Base-by-base conservation (phyloP, 306 rosid genomes). In the Vigna reflexopilosa region DNA sequence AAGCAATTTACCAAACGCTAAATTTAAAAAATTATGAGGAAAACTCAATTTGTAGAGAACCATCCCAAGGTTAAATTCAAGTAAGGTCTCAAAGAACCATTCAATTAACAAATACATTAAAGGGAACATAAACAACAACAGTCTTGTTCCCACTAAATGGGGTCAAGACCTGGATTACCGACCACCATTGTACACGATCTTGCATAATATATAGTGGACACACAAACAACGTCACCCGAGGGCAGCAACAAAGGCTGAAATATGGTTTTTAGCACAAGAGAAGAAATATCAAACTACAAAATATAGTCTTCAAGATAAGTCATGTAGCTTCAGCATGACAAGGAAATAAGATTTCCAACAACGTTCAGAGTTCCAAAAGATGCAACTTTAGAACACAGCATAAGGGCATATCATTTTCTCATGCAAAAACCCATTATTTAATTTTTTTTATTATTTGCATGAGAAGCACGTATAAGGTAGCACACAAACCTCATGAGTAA, bases 401-500 rank as follows among this genome's bases (percentile, higher is more conserved):
- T 6, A 26, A 50, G 72, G 38, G 30, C 20, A 51, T 70, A 44
- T 52, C 26, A 20, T 42, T 40, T 76, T 51, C 47, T 22, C 48
- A 19, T n/a, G 48, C 14, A 70, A 48, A 19, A 6, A 20, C 52
- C n/a, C 64, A 70, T 32, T 14, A 51, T 76, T 59, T 63, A 38
- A 73, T 54, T 67, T 52, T 24, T 50, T 4, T 54, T 5, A 47
- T 47, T 48, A 64, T 66, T 22, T 2, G 7, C 64, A 68, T 72
- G 52, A 76, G 20, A 80, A 74, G 61, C 65, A 74, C 44, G 59
- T 12, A 30, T 36, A 76, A 79, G 49, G 72, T 47, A 57, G 77
- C 45, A 59, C 22, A 61, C 81, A 44, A 77, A 95, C 99, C 99
- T 95, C 98, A 11, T 91, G 99, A 12, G 99, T 95, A 79, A 95